Evolutionary conservation across 2,329 filamentous ascomycete genomes (phyloP).

Genomic region (Ploettnerulaceae sp.): DNA sequence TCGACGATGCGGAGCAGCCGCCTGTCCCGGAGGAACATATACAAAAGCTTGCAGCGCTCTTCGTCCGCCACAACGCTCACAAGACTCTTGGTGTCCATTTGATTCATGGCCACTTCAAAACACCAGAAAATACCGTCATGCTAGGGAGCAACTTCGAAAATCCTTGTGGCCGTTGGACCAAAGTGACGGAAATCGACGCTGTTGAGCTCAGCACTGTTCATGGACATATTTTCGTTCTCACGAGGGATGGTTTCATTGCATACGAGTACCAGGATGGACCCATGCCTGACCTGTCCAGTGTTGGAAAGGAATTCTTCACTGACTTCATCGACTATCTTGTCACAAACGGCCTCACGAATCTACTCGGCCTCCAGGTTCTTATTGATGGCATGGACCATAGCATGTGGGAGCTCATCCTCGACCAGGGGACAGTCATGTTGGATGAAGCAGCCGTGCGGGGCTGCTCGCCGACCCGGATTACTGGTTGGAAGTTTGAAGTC

Average conservation of each 20-base stretch:
- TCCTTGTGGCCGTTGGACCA: slow-evolving; percentile 21
- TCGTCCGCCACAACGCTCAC: slow-evolving; percentile 18
- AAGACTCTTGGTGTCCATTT: slow-evolving; percentile 22
- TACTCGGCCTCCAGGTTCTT: slow-evolving; percentile 20
- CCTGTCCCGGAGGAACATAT: slow-evolving; percentile 13
- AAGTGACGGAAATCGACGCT: slow-evolving; percentile 18
- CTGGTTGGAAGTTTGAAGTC: slow-evolving; percentile 12
- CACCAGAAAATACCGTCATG: slow-evolving; percentile 24
- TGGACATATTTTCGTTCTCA: slow-evolving; percentile 24
- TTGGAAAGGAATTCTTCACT: slow-evolving; percentile 17
- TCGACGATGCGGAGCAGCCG: slow-evolving; percentile 14
- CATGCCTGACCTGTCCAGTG: slow-evolving; percentile 15
- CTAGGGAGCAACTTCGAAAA: slow-evolving; percentile 24
- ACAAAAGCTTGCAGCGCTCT: slow-evolving; percentile 15
- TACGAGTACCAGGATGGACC: slow-evolving; percentile 13
- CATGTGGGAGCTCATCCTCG: slow-evolving; percentile 14
- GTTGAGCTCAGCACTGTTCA: slow-evolving; percentile 20
- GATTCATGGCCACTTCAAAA: slow-evolving; percentile 28
- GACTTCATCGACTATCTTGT: slow-evolving; percentile 15
- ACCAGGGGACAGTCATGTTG: slow-evolving; percentile 16
- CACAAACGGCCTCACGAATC: slow-evolving; percentile 17
- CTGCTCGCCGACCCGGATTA: slow-evolving; percentile 10
- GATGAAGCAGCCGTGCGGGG: slow-evolving; percentile 7
- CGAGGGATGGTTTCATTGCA: slow-evolving; percentile 11
- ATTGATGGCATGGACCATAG: slow-evolving; percentile 12